phyloP scores from a whole-genome alignment of 306 rosid species.

The Oemleria cerasiformis region DNA sequence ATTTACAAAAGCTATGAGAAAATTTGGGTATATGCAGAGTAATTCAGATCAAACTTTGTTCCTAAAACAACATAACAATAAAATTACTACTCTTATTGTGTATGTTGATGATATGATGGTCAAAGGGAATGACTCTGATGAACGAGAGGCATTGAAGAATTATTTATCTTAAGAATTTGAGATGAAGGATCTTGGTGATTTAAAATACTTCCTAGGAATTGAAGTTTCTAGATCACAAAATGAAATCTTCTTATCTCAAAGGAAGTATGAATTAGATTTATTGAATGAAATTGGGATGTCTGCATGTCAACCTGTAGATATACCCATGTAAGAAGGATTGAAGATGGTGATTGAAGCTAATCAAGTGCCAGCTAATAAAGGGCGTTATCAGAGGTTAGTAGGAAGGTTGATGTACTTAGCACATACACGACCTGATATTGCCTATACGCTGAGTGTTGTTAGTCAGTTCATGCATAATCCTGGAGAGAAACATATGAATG shows the following conservation, averaged over 20 bases:
- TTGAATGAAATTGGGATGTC: not conserved
- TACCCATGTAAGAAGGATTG: too few relatives aligned
- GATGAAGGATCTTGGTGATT: too few relatives aligned
- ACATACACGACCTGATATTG: too few relatives aligned
- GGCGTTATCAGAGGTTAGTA: too few relatives aligned
- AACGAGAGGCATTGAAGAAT: not conserved
- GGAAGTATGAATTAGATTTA: not conserved
- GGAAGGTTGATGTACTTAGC: too few relatives aligned
- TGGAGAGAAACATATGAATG: too few relatives aligned
- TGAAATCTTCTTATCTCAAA: not conserved
- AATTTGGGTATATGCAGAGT: not conserved
- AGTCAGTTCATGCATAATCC: too few relatives aligned
- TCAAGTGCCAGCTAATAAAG: too few relatives aligned
- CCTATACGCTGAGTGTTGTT: too few relatives aligned
- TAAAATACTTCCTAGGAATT: not conserved
- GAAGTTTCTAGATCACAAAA: not conserved
- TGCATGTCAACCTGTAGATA: not conserved
- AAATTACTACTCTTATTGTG: not conserved
- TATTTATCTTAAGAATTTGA: not conserved
- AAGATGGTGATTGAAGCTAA: too few relatives aligned
- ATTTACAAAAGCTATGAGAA: not conserved
- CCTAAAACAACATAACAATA: not conserved
- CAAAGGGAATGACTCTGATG: not conserved
- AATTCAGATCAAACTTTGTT: not conserved
- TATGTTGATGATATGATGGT: not conserved